Evolutionary conservation across 345 rosid species (phyloP).

Genomic region (Noccaea bulbosa): DNA sequence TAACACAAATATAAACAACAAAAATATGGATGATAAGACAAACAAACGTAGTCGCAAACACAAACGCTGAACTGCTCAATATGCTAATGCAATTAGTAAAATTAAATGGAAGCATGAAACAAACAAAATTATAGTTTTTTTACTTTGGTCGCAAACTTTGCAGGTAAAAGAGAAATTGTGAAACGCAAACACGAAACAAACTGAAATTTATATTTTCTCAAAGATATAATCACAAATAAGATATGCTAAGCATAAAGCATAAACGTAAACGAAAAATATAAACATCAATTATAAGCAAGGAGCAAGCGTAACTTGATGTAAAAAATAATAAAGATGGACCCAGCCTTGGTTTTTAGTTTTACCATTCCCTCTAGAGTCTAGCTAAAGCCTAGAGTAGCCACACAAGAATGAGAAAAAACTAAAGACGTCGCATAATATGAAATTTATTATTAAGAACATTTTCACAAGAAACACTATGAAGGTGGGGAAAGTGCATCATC

Average conservation of each 20-base stretch:
- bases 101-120: no score
- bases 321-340: not conserved
- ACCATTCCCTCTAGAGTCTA: not conserved
- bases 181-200: not conserved
- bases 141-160: not conserved
- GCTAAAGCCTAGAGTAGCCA: slow-evolving; percentile 9
- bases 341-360: slow-evolving; percentile 2
- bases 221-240: not conserved
- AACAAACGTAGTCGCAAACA: not conserved
- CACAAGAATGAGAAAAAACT: not conserved
- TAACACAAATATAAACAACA: not conserved
- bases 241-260: not conserved
- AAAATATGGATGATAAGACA: not conserved
- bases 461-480: slow-evolving; percentile 34
- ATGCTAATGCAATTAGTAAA: no score
- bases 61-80: no score
- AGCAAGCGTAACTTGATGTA: not conserved
- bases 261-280: not conserved
- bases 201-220: not conserved
- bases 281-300: not conserved
- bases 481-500: slow-evolving; percentile 43
- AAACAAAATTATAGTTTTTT: no score
- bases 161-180: not conserved
- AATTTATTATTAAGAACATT: slow-evolving; percentile 2
- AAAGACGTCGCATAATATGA: not conserved